Conservation (phyloP, 371 early-diverging fungal species). For the Rhizopus sp. region DNA sequence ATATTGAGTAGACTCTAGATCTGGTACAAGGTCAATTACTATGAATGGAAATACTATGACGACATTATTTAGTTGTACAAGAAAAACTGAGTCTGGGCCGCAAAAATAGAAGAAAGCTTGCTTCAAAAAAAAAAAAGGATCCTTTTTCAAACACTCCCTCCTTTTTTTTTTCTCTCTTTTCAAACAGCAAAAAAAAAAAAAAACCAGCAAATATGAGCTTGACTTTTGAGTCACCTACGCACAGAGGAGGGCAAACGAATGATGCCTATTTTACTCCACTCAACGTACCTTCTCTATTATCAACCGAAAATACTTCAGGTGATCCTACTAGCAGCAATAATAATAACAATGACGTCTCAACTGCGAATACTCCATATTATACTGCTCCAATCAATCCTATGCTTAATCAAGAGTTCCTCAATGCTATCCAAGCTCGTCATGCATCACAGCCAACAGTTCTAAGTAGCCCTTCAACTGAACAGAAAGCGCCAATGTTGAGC, state of each 20-base stretch:
- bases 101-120: too few species aligned
- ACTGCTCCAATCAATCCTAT: constrained; percentile 50
- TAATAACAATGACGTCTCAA: constrained; percentile 4
- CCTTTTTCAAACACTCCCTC: constrained; percentile 12
- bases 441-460: constrained; percentile 38
- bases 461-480: constrained; percentile 12
- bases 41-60: too few species aligned
- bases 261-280: constrained; percentile 51
- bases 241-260: constrained; percentile 25
- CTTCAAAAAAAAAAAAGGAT: too few species aligned
- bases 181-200: background rate
- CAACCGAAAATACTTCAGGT: constrained; percentile 4
- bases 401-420: constrained; percentile 52
- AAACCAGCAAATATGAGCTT: constrained; percentile 36
- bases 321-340: constrained; percentile 14
- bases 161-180: constrained; percentile 2
- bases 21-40: too few species aligned
- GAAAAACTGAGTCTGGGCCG: too few species aligned
- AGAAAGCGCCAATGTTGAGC: constrained; percentile 10
- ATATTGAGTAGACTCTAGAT: too few species aligned
- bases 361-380: constrained; percentile 43
- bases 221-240: constrained; percentile 46
- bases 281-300: constrained; percentile 28
- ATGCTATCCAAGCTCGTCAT: constrained; percentile 52
- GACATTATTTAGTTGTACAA: too few species aligned